Evolutionary conservation across 169 alveolate genomes (phyloP).

Genomic region (Sarcocystis neurona): DNA sequence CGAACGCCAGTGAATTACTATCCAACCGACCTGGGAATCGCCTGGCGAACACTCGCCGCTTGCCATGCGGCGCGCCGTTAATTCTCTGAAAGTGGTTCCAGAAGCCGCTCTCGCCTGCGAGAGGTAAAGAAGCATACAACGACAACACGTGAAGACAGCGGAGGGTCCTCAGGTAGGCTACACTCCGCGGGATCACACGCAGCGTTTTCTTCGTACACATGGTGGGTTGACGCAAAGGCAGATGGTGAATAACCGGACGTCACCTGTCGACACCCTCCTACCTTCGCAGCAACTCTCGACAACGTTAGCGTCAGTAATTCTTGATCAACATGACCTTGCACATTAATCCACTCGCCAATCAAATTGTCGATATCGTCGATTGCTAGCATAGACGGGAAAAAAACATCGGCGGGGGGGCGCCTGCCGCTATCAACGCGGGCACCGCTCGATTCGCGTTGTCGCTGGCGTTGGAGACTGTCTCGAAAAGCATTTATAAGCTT

Average conservation of each 20-base stretch:
- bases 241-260: no score
- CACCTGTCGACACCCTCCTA: no score
- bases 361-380: not conserved
- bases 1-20: not conserved
- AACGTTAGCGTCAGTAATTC: not conserved
- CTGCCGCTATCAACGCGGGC: not conserved
- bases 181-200: not conserved
- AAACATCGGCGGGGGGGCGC: not conserved
- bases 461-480: not conserved
- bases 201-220: no score
- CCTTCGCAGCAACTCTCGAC: not conserved
- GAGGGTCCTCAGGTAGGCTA: not conserved
- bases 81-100: slow-evolving; percentile 15
- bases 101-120: slow-evolving; percentile 6
- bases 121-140: not conserved
- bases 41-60: not conserved
- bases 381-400: not conserved
- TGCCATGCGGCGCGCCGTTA: slow-evolving; percentile 23
- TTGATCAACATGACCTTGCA: not conserved
- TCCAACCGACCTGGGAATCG: not conserved
- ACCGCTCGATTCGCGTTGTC: not conserved
- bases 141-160: not conserved
- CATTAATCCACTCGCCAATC: slow-evolving; percentile 5
- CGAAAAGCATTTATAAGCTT: not conserved
- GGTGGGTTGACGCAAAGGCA: no score